These are phyloP conservation scores for Decorospora gaudefroyi DNA, from an alignment of 2,329 filamentous ascomycete genomes.

Conservation along the genomic window DNA sequence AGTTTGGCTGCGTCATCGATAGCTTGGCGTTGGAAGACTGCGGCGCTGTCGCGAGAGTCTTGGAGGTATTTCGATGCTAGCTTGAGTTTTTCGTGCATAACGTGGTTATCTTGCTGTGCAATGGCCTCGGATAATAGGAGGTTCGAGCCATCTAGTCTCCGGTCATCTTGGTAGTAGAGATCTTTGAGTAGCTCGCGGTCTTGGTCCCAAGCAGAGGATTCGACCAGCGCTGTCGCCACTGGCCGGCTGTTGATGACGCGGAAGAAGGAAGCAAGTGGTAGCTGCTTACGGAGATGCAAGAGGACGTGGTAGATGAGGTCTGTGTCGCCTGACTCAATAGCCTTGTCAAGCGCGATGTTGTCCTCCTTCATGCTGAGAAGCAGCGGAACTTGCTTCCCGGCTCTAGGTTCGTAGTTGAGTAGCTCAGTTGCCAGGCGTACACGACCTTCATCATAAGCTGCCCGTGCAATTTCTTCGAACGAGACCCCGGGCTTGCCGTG, in stretches of 20 bases:
- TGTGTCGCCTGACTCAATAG: constrained; percentile 91
- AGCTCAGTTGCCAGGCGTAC: constrained; percentile 86
- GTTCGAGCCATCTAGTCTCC: constrained; percentile 82
- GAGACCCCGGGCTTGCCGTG: constrained; percentile 90
- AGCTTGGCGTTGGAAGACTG: constrained; percentile 71
- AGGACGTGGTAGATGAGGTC: constrained; percentile 91
- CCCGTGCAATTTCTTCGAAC: constrained; percentile 89
- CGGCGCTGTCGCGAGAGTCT: constrained; percentile 77
- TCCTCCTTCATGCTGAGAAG: constrained; percentile 95
- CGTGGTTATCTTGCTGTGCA: constrained; percentile 68
- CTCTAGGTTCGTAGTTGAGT: constrained; percentile 89
- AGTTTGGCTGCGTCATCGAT: constrained; percentile 80
- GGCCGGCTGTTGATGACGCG: constrained; percentile 84
- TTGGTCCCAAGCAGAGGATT: constrained; percentile 78
- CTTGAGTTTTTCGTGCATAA: constrained; percentile 83
- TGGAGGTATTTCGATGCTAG: constrained; percentile 79
- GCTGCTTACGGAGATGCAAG: constrained; percentile 83
- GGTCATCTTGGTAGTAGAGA: constrained; percentile 95
- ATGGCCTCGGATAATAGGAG: constrained; percentile 86
- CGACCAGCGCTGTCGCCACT: constrained; percentile 84
- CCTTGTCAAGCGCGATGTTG: constrained; percentile 91
- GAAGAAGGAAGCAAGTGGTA: constrained; percentile 90
- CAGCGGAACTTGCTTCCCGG: constrained; percentile 93
- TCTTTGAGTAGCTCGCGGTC: constrained; percentile 87
- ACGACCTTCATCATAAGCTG: constrained; percentile 92